Evolutionary conservation across 768 basidiomycete genomes (phyloP).

Genomic region (Lepiota brunneoincarnata): DNA sequence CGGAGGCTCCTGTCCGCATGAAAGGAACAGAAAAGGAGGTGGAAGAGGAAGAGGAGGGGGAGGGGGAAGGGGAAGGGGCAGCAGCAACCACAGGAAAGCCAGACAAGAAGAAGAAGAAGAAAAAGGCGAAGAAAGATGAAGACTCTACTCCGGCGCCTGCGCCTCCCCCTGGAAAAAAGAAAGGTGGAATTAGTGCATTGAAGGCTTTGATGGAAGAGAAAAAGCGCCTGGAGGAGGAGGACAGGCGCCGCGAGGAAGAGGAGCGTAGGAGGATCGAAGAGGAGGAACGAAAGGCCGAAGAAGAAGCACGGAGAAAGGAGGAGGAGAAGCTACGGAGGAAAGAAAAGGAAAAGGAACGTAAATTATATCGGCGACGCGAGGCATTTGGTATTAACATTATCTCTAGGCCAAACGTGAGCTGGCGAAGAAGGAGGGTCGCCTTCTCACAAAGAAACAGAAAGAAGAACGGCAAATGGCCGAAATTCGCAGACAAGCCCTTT

Average conservation of each 20-base stretch:
- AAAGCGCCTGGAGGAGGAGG: constrained; percentile 86
- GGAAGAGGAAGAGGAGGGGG: constrained; percentile 64
- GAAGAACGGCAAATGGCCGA: constrained; percentile 90
- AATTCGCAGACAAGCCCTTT: constrained; percentile 83
- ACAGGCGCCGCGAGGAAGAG: constrained; percentile 67
- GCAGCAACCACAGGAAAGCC: constrained; percentile 37
- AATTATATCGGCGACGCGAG: constrained; percentile 9
- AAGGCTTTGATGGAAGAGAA: constrained; percentile 93
- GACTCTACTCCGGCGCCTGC: constrained; percentile 43
- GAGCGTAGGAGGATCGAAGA: constrained; percentile 82
- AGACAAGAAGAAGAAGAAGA: constrained; percentile 88
- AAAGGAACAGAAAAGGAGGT: constrained; percentile 26
- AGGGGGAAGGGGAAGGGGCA: constrained; percentile 54
- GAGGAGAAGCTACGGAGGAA: constrained; percentile 83
- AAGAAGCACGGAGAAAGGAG: constrained; percentile 74
- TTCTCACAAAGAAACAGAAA: constrained; percentile 97
- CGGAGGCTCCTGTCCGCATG: constrained; percentile 14
- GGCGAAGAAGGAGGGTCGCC: constrained; percentile 89
- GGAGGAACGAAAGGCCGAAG: constrained; percentile 76
- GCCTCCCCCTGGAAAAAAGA: constrained; percentile 59
- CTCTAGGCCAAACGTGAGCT: constrained; percentile 80
- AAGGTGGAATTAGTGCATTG: constrained; percentile 76
- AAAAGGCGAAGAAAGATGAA: constrained; percentile 65
- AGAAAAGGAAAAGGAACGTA: constrained; percentile 80
- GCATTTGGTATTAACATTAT: constrained; percentile 6